Evolutionary conservation across 768 basidiomycete genomes (phyloP).

Genomic region (Crassisporium funariophilum): DNA sequence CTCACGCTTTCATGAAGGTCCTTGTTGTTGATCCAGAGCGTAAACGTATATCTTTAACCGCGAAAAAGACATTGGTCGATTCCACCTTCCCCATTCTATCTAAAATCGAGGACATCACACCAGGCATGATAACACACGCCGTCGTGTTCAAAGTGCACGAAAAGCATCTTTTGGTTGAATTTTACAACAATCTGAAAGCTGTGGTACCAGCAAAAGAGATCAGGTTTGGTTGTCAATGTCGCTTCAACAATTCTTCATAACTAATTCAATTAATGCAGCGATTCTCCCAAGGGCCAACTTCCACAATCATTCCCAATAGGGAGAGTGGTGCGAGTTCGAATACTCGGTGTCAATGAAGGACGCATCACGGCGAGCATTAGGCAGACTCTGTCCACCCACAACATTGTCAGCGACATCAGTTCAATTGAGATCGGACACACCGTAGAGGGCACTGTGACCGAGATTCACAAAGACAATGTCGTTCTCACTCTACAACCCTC

Average conservation of each 20-base stretch:
- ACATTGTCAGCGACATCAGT: constrained; percentile 62
- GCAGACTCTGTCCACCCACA: constrained; percentile 61
- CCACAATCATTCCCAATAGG: constrained; percentile 73
- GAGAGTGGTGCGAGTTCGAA: constrained; percentile 82
- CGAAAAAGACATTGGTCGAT: constrained; percentile 88
- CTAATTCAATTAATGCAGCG: constrained; percentile 46
- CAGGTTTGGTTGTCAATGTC: constrained; percentile 49
- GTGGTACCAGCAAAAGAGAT: constrained; percentile 80
- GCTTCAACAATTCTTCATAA: neutral
- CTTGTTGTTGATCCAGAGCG: constrained; percentile 80
- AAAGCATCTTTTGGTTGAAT: constrained; percentile 82
- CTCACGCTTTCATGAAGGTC: constrained; percentile 47
- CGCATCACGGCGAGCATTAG: constrained; percentile 86
- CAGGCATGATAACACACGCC: constrained; percentile 76
- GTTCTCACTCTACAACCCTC: constrained; percentile 73
- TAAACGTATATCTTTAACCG: constrained; percentile 82
- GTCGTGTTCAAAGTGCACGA: constrained; percentile 84
- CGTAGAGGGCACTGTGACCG: constrained; percentile 69
- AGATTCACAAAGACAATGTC: constrained; percentile 85
- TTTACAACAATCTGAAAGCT: constrained; percentile 88
- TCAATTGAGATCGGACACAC: constrained; percentile 76
- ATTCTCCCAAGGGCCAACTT: constrained; percentile 58
- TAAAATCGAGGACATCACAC: constrained; percentile 62
- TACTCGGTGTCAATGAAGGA: constrained; percentile 62
- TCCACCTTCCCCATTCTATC: constrained; percentile 74